Conservation (phyloP, 2,329 filamentous ascomycete species). For the Volutella citrinella region DNA sequence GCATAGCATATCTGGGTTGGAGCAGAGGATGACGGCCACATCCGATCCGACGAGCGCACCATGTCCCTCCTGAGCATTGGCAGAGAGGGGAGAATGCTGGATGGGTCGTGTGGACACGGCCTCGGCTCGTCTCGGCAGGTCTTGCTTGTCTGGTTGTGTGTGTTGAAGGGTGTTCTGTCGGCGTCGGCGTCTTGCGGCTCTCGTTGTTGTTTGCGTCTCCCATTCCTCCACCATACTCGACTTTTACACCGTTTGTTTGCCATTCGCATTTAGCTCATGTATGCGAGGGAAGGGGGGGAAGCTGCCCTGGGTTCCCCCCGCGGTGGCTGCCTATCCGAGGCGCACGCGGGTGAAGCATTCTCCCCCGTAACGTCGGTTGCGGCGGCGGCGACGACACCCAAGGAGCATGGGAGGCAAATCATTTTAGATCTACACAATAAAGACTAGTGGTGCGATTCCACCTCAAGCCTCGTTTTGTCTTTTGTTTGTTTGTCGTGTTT, state of each 20-base stretch:
- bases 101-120: no score
- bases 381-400: no score
- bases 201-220: slow-evolving; percentile 21
- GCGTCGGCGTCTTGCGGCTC: slow-evolving; percentile 31
- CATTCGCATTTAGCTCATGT: slow-evolving; percentile 11
- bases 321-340: no score
- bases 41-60: no score
- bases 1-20: slow-evolving; percentile 23
- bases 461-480: no score
- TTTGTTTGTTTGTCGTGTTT: no score
- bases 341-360: no score
- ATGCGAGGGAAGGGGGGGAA: slow-evolving; percentile 1
- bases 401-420: no score
- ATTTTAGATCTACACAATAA: no score
- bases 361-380: no score
- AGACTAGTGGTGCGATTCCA: no score
- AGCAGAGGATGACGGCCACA: slow-evolving; percentile 10
- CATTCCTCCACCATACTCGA: slow-evolving; percentile 9
- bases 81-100: slow-evolving; percentile 16
- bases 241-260: slow-evolving; percentile 15
- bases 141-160: slow-evolving; percentile 20
- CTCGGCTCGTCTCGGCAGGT: slow-evolving; percentile 15
- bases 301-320: no score
- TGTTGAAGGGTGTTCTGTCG: slow-evolving; percentile 27
- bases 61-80: slow-evolving; percentile 8